Percentiles rank a stretch among this genome's conserved stretches.
These are phyloP conservation scores for Hypoxylon rickii DNA, from an alignment of 495 filamentous ascomycete genomes.

Conservation along the genomic window DNA sequence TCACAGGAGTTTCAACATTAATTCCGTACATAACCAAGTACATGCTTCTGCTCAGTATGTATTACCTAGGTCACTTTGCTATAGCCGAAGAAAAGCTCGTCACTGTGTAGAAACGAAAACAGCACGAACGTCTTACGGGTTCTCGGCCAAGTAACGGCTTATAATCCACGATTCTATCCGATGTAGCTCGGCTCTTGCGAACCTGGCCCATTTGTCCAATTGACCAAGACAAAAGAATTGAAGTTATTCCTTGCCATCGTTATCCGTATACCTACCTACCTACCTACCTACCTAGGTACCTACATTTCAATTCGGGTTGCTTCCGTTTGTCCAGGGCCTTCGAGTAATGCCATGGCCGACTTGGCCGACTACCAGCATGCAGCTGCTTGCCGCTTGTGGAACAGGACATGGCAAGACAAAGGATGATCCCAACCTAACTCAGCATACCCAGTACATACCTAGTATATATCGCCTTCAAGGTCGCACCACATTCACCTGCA, in stretches of 20 bases:
- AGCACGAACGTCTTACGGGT: constrained; percentile 35
- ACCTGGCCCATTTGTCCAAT: constrained; percentile 10
- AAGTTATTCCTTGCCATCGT: background rate
- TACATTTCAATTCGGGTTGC: constrained; percentile 11
- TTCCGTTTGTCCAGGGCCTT: constrained; percentile 5
- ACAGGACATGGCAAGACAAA: constrained; percentile 1
- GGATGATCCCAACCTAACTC: too few relatives aligned
- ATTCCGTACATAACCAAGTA: too few relatives aligned
- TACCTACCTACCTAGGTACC: too few relatives aligned
- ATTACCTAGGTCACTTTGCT: constrained; percentile 26
- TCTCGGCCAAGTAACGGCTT: constrained; percentile 26
- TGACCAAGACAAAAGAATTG: constrained; percentile 1
- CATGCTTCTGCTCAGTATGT: constrained; percentile 11
- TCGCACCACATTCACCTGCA: constrained; percentile 19
- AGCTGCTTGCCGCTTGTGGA: background rate
- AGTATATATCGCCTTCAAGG: constrained; percentile 18
- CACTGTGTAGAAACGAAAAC: constrained; percentile 29
- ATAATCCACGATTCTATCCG: constrained; percentile 32
- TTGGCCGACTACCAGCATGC: too few relatives aligned
- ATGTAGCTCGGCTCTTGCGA: constrained; percentile 32
- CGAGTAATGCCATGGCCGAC: background rate
- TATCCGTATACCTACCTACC: background rate
- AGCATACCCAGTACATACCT: constrained; percentile 5
- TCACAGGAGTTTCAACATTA: constrained; percentile 16
- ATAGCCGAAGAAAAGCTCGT: constrained; percentile 21